Evolutionary conservation across 306 rosid genomes (phyloP).

Genomic region (Acacia acuminata): DNA sequence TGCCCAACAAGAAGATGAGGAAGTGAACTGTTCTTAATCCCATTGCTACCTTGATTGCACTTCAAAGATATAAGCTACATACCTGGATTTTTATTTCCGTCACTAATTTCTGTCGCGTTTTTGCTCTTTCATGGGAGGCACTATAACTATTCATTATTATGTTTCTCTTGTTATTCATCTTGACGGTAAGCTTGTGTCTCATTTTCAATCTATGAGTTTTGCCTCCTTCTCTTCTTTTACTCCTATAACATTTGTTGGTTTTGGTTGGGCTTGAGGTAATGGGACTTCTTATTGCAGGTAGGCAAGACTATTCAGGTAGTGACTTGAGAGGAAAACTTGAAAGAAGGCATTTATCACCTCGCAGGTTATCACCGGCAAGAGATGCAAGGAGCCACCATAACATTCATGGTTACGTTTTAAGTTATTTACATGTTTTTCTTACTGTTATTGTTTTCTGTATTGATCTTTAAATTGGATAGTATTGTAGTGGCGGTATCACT

Average conservation of each 20-base stretch:
- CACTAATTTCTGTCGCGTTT: slow-evolving; percentile 53
- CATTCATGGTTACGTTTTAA: slow-evolving; percentile 55
- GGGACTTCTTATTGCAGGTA: slow-evolving; percentile 57
- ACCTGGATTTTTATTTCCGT: slow-evolving; percentile 53
- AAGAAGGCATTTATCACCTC: slow-evolving; percentile 63
- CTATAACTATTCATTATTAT: slow-evolving; percentile 67
- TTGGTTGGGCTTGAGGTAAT: slow-evolving; percentile 23
- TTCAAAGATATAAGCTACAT: slow-evolving; percentile 56
- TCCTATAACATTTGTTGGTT: slow-evolving; percentile 18
- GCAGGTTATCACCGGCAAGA: slow-evolving; percentile 63
- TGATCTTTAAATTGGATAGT: not conserved
- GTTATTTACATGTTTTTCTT: slow-evolving; percentile 30
- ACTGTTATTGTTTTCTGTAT: slow-evolving; percentile 27
- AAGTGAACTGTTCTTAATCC: slow-evolving; percentile 51
- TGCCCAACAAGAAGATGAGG: slow-evolving; percentile 55
- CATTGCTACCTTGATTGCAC: slow-evolving; percentile 50
- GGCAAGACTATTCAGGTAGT: slow-evolving; percentile 60
- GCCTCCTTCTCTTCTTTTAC: not conserved
- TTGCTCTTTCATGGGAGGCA: slow-evolving; percentile 72
- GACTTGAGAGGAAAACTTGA: slow-evolving; percentile 90
- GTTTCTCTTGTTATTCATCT: slow-evolving; percentile 70
- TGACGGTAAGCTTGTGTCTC: slow-evolving; percentile 77
- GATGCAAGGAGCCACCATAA: slow-evolving; percentile 61
- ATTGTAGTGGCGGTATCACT: slow-evolving; percentile 4
- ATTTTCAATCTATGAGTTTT: slow-evolving; percentile 33